Conservation (phyloP, 2,329 filamentous ascomycete species). For the Colletotrichum sansevieriae region DNA sequence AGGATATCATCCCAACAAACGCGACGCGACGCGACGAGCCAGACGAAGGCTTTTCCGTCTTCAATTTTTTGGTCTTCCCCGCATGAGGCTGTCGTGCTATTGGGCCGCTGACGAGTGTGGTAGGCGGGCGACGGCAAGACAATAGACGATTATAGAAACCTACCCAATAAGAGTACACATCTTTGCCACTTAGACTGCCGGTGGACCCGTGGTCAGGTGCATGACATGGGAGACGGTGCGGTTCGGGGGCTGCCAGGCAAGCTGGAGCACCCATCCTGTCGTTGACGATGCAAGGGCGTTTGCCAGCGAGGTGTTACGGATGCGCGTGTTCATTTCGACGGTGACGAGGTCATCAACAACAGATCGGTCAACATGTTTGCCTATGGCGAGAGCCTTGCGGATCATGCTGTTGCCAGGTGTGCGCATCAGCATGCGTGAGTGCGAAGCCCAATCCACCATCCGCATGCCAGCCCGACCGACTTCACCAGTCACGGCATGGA, state of each 20-base stretch:
- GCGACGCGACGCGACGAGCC: background rate
- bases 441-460: slow-evolving; percentile 23
- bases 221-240: slow-evolving; percentile 33
- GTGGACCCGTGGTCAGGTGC: slow-evolving; percentile 35
- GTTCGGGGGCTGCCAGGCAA: slow-evolving; percentile 40
- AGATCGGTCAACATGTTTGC: slow-evolving; percentile 17
- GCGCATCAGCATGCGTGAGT: slow-evolving; percentile 19
- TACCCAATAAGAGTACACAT: background rate
- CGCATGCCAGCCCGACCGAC: slow-evolving; percentile 31
- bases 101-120: background rate
- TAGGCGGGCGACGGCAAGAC: background rate
- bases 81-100: slow-evolving; percentile 9
- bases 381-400: slow-evolving; percentile 18
- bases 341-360: slow-evolving; percentile 31
- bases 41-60: slow-evolving; percentile 1
- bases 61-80: background rate
- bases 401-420: slow-evolving; percentile 34
- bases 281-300: slow-evolving; percentile 20
- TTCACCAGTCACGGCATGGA: slow-evolving; percentile 30
- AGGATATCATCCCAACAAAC: slow-evolving; percentile 31
- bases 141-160: slow-evolving; percentile 14
- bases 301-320: slow-evolving; percentile 1
- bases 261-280: slow-evolving; percentile 30
- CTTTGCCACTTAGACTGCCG: slow-evolving; percentile 6
- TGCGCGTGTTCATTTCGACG: slow-evolving; percentile 32